Evolutionary conservation across 306 rosid genomes (phyloP).

Genomic region (Macrotyloma uniflorum): DNA sequence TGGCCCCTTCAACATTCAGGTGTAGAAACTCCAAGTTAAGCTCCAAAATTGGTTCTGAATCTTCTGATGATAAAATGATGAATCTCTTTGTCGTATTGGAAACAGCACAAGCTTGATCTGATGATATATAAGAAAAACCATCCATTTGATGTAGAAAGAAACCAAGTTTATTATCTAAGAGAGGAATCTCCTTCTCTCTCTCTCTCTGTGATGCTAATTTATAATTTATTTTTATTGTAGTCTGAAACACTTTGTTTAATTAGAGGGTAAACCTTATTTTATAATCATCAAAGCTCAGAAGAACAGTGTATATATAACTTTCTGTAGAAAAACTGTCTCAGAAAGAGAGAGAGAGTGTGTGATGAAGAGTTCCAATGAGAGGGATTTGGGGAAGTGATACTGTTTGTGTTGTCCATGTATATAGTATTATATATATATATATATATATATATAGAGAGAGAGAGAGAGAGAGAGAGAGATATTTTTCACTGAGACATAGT

Average conservation of each 20-base stretch:
- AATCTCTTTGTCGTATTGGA: conserved; percentile 31
- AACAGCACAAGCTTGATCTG: conserved; percentile 39
- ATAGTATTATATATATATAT: too few relatives aligned
- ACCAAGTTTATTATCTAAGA: neutral
- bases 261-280: conserved; percentile 27
- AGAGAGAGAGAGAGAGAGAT: too few relatives aligned
- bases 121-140: conserved; percentile 31
- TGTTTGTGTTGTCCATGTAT: conserved; percentile 8
- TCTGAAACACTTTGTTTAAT: conserved; percentile 40
- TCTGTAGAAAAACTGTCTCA: conserved; percentile 34
- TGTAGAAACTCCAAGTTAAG: conserved; percentile 13
- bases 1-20: neutral
- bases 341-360: conserved; percentile 11
- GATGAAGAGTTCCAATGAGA: conserved; percentile 70
- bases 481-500: conserved; percentile 11
- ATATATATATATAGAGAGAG: too few relatives aligned
- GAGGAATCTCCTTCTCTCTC: conserved; percentile 53
- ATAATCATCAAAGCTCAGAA: conserved; percentile 18
- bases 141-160: conserved; percentile 25
- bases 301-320: neutral
- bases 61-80: conserved; percentile 17
- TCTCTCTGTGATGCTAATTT: conserved; percentile 33
- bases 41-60: conserved; percentile 4
- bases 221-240: conserved; percentile 45
- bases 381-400: conserved; percentile 65